These are phyloP conservation scores for Rhizophora apiculata DNA, from an alignment of 345 rosid species.

Conservation along the genomic window DNA sequence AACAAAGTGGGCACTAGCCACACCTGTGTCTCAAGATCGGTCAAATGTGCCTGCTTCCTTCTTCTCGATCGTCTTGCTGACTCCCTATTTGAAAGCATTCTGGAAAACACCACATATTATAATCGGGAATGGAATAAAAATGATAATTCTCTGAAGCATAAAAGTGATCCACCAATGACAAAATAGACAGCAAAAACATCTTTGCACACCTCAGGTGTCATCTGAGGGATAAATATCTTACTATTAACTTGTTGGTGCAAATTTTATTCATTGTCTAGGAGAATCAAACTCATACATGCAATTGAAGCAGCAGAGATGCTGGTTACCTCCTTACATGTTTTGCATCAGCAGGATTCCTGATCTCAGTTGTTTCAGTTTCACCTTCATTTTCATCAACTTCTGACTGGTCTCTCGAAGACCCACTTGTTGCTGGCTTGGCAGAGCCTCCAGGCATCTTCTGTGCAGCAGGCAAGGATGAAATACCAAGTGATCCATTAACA, in stretches of 20 bases:
- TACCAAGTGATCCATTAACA: conserved; percentile 26
- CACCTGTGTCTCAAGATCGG: conserved; percentile 35
- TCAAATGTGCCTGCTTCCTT: conserved; percentile 36
- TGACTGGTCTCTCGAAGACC: conserved; percentile 26
- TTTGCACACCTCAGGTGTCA: neutral
- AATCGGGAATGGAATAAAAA: neutral
- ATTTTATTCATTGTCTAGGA: neutral
- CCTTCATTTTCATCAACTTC: conserved; percentile 32
- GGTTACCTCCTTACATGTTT: conserved; percentile 31
- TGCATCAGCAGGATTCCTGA: conserved; percentile 21
- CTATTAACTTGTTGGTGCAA: neutral
- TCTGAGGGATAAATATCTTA: neutral
- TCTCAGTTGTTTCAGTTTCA: conserved; percentile 38
- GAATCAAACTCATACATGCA: neutral
- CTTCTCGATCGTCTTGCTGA: conserved; percentile 35
- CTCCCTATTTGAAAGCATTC: conserved; percentile 40
- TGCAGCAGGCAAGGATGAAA: conserved; percentile 29
- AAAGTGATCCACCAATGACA: neutral
- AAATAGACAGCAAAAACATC: neutral
- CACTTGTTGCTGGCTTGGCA: conserved; percentile 19
- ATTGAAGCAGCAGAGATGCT: conserved; percentile 5
- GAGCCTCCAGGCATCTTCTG: conserved; percentile 33
- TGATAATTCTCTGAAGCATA: neutral
- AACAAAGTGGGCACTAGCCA: conserved; percentile 1
- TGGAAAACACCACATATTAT: conserved; percentile 8